Conservation (phyloP, 352 stramenopile genomes). For the Globisporangium solare region DNA sequence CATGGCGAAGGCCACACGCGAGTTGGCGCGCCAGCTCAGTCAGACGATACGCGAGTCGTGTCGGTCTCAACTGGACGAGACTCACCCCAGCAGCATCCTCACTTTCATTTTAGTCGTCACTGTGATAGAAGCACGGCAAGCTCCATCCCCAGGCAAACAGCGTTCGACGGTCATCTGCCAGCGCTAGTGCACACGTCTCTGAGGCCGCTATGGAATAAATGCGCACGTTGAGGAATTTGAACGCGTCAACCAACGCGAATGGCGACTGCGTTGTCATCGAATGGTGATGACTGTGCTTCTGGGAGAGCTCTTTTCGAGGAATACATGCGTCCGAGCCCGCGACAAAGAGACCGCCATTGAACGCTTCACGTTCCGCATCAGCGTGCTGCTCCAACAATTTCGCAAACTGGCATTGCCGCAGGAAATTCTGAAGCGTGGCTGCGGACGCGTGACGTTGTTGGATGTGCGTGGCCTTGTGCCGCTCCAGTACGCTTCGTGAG, state of each 20-base stretch:
- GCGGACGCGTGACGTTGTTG: constrained; percentile 45
- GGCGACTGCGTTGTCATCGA: constrained; percentile 7
- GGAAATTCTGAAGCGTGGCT: constrained; percentile 39
- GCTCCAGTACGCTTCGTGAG: constrained; percentile 24
- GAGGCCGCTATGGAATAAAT: constrained; percentile 32
- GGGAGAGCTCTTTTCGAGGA: background rate
- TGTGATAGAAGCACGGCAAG: constrained; percentile 34
- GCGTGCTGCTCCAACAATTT: constrained; percentile 51
- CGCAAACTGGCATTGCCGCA: constrained; percentile 40
- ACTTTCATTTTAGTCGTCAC: constrained; percentile 4
- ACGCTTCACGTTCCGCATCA: constrained; percentile 37
- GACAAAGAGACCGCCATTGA: constrained; percentile 55
- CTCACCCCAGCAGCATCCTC: background rate
- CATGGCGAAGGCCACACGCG: constrained; percentile 53
- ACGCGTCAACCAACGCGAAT: constrained; percentile 37
- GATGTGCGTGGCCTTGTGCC: constrained; percentile 19
- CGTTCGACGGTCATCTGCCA: constrained; percentile 33
- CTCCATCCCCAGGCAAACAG: constrained; percentile 54
- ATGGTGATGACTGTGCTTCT: too few species aligned
- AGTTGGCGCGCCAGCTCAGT: constrained; percentile 21
- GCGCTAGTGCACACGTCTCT: constrained; percentile 38
- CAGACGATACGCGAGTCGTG: constrained; percentile 29
- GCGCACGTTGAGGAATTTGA: constrained; percentile 37
- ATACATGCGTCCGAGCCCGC: constrained; percentile 44
- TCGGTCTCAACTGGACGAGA: constrained; percentile 18